Conservation (phyloP, 78 protist species). For the Dictyostelium firmibasis region DNA sequence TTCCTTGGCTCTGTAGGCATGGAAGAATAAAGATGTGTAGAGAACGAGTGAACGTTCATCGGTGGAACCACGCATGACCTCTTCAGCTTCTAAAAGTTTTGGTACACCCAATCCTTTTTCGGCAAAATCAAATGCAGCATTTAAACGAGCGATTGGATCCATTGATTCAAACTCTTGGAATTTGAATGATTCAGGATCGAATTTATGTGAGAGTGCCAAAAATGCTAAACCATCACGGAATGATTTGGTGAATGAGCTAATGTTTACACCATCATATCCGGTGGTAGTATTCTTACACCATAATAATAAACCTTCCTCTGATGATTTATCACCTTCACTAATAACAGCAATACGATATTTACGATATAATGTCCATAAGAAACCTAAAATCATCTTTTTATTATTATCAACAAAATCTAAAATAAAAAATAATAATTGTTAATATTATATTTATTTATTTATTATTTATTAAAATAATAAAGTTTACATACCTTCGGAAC, state of each 20-base stretch:
- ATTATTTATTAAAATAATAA: too few relatives aligned
- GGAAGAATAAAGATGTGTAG: slow-evolving; percentile 78
- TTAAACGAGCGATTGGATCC: slow-evolving; percentile 67
- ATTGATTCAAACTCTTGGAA: not conserved
- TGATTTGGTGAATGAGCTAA: slow-evolving; percentile 47
- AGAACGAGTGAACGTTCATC: slow-evolving; percentile 80
- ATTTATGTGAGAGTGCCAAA: slow-evolving; percentile 71
- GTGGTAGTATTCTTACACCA: slow-evolving; percentile 67
- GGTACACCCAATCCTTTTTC: slow-evolving; percentile 75
- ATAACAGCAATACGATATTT: slow-evolving; percentile 81
- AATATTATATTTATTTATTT: not conserved
- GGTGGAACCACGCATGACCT: slow-evolving; percentile 69
- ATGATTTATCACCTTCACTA: slow-evolving; percentile 67
- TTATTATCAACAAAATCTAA: slow-evolving; percentile 73
- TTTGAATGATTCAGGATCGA: slow-evolving; percentile 30
- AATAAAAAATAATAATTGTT: not conserved
- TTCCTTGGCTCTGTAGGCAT: slow-evolving; percentile 81
- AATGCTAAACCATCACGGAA: slow-evolving; percentile 78
- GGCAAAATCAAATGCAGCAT: slow-evolving; percentile 69
- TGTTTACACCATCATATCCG: slow-evolving; percentile 60
- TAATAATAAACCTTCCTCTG: slow-evolving; percentile 74
- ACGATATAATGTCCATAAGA: slow-evolving; percentile 77
- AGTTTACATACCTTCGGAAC: slow-evolving; percentile 79
- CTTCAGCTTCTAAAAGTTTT: slow-evolving; percentile 77
- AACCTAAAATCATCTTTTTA: slow-evolving; percentile 78